These are phyloP conservation scores for Candida methanosorbosa DNA, from an alignment of 805 yeast genomes.

Conservation along the genomic window DNA sequence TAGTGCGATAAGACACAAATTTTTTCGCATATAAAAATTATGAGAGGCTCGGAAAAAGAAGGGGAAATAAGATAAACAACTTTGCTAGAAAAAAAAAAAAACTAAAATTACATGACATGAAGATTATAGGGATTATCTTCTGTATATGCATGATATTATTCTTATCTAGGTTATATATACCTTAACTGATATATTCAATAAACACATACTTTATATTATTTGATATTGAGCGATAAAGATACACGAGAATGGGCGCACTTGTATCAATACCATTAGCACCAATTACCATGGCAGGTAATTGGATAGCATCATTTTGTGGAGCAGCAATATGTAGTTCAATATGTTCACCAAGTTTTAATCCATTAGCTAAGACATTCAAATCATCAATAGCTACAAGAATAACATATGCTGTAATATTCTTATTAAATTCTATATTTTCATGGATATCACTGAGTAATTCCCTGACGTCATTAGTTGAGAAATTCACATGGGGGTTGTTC, in stretches of 20 bases:
- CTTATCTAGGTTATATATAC: no score
- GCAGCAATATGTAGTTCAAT: slow-evolving; percentile 71
- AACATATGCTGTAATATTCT: slow-evolving; percentile 71
- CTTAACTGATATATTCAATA: no score
- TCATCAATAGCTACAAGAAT: slow-evolving; percentile 80
- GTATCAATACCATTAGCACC: slow-evolving; percentile 66
- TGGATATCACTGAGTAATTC: slow-evolving; percentile 91
- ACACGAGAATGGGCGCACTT: slow-evolving; percentile 47
- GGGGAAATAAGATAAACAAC: no score
- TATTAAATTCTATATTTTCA: slow-evolving; percentile 72
- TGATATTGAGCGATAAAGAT: background rate
- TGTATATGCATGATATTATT: no score
- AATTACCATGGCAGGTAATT: slow-evolving; percentile 45
- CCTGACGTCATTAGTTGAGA: slow-evolving; percentile 64
- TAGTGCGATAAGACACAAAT: no score
- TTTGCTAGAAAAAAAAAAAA: no score
- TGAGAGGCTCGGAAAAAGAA: no score
- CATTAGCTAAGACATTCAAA: slow-evolving; percentile 38
- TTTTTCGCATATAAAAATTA: no score
- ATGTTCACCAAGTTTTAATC: slow-evolving; percentile 23
- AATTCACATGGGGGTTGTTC: slow-evolving; percentile 58
- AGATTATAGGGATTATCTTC: no score
- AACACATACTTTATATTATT: background rate
- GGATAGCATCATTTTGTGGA: slow-evolving; percentile 69
- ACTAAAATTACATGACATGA: no score